Percentiles rank a stretch among this genome's conserved stretches.
Evolutionary conservation across 306 rosid genomes (phyloP).

Genomic region (Pyrus communis): DNA sequence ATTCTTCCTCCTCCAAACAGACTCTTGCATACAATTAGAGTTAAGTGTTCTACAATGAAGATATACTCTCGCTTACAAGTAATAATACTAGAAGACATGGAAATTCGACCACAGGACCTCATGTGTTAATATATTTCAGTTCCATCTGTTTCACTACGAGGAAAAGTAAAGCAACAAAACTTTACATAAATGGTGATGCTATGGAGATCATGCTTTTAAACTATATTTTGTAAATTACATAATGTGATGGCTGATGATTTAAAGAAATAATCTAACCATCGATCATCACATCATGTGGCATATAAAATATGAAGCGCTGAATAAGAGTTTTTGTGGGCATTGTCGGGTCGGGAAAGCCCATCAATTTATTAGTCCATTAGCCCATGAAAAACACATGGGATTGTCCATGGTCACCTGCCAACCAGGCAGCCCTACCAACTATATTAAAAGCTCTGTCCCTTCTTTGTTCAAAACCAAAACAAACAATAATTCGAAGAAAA

Average conservation of each 20-base stretch:
- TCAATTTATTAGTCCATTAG: not conserved
- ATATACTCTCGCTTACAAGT: not conserved
- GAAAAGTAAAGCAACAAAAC: not conserved
- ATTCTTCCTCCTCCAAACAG: not conserved
- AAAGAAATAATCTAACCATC: no score
- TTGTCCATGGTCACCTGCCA: slow-evolving; percentile 56
- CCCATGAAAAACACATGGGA: slow-evolving; percentile 41
- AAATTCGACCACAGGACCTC: no score
- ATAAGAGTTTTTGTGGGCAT: not conserved
- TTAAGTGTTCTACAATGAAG: not conserved
- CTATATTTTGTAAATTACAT: no score
- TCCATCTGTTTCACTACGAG: no score
- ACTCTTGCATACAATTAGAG: not conserved
- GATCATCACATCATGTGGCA: no score
- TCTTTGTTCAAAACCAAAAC: slow-evolving; percentile 16
- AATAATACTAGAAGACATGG: not conserved
- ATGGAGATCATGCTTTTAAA: no score
- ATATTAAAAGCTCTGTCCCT: slow-evolving; percentile 38
- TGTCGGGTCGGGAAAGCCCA: not conserved
- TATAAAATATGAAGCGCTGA: no score
- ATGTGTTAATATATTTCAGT: no score
- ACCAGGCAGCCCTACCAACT: slow-evolving; percentile 42
- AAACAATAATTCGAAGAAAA: not conserved
- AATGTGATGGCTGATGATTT: no score
- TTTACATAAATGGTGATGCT: no score